Percentiles rank a stretch among this genome's conserved stretches.
These are phyloP conservation scores for Cyberlindnera maritima DNA, from an alignment of 805 yeast genomes.

Conservation along the genomic window DNA sequence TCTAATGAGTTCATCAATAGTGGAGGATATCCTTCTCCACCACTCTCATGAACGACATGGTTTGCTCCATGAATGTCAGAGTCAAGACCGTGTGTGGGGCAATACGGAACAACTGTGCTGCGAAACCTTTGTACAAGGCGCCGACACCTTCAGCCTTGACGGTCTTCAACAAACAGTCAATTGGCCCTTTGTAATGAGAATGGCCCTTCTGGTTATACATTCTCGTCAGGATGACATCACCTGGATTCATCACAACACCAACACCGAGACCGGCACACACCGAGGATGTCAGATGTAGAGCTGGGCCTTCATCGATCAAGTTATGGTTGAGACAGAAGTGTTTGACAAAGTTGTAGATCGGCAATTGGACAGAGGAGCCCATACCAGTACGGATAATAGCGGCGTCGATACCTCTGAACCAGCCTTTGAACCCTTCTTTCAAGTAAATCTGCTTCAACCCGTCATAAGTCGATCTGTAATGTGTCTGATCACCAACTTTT, in stretches of 20 bases:
- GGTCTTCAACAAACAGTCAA: slow-evolving; percentile 87
- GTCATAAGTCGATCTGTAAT: slow-evolving; percentile 64
- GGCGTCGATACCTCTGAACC: slow-evolving; percentile 90
- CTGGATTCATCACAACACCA: slow-evolving; percentile 94
- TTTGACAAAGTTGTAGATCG: slow-evolving; percentile 82
- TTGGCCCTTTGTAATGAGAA: slow-evolving; percentile 70
- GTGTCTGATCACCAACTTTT: slow-evolving; percentile 88
- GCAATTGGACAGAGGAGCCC: slow-evolving; percentile 94
- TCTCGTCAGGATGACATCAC: slow-evolving; percentile 93
- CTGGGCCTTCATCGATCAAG: slow-evolving; percentile 58
- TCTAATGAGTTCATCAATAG: background rate
- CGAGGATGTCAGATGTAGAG: slow-evolving; percentile 69
- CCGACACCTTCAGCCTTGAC: slow-evolving; percentile 75
- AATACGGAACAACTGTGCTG: slow-evolving; percentile 86
- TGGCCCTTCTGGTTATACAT: slow-evolving; percentile 93
- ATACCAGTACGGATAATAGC: slow-evolving; percentile 93
- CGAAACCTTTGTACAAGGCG: slow-evolving; percentile 93
- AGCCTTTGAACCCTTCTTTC: slow-evolving; percentile 73
- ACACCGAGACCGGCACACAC: slow-evolving; percentile 88
- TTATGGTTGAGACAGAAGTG: slow-evolving; percentile 51
- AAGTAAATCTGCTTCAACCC: slow-evolving; percentile 64
- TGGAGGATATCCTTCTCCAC: slow-evolving; percentile 27
- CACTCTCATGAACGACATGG: slow-evolving; percentile 59
- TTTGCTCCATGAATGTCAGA: slow-evolving; percentile 92
- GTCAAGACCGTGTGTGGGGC: slow-evolving; percentile 94